Percentiles rank a stretch among this genome's conserved stretches.
Conservation (phyloP, 331 rosid genomes). For the Cydonia oblonga region DNA sequence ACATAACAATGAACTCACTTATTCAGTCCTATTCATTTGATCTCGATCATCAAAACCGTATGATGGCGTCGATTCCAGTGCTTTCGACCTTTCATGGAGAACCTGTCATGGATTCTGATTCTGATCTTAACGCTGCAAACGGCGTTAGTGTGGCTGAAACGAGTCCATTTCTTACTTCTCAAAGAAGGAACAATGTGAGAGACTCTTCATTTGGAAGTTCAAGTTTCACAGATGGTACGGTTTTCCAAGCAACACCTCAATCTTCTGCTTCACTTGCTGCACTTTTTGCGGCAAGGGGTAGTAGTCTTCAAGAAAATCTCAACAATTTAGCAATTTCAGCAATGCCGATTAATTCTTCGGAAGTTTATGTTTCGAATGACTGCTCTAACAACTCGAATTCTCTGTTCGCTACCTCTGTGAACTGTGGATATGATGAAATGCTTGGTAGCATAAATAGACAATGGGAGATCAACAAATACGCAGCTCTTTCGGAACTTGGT, state of each 20-base stretch:
- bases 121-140: slow-evolving; percentile 11
- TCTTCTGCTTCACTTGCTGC: slow-evolving; percentile 32
- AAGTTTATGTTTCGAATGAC: slow-evolving; percentile 22
- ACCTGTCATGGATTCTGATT: slow-evolving; percentile 3
- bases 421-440: slow-evolving; percentile 24
- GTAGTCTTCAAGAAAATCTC: slow-evolving; percentile 31
- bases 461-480: slow-evolving; percentile 24
- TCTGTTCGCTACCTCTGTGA: slow-evolving; percentile 11
- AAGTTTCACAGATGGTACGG: slow-evolving; percentile 21
- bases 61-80: slow-evolving; percentile 35
- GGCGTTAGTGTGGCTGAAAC: slow-evolving; percentile 10
- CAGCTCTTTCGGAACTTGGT: slow-evolving; percentile 22
- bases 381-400: slow-evolving; percentile 32
- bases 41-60: slow-evolving; percentile 29
- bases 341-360: slow-evolving; percentile 25
- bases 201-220: slow-evolving; percentile 25
- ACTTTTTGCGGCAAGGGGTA: slow-evolving; percentile 28
- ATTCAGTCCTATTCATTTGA: slow-evolving; percentile 34
- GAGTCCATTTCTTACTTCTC: slow-evolving; percentile 18
- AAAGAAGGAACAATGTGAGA: slow-evolving; percentile 15
- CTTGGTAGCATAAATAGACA: slow-evolving; percentile 15
- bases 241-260: slow-evolving; percentile 24
- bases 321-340: slow-evolving; percentile 28
- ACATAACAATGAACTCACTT: slow-evolving; percentile 26
- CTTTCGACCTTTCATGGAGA: slow-evolving; percentile 26